Evolutionary conservation across 768 basidiomycete genomes (phyloP).

Genomic region (Hygrophoropsis aurantiaca): DNA sequence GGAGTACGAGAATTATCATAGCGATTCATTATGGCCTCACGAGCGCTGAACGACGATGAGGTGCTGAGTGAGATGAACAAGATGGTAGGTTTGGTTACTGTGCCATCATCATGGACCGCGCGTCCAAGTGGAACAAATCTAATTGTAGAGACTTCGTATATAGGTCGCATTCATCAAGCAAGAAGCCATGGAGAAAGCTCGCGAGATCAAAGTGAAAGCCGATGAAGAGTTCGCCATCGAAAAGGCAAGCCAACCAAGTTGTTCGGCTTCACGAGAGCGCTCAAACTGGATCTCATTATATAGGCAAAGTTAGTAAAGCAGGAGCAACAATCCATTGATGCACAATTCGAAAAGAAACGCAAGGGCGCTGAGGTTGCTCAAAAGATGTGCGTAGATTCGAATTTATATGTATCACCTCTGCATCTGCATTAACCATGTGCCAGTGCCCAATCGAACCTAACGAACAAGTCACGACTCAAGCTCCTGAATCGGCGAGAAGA

Average conservation of each 20-base stretch:
- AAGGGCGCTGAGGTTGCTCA: slow-evolving; percentile 92
- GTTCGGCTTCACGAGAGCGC: neutral
- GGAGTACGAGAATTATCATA: no score
- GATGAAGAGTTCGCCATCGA: slow-evolving; percentile 99
- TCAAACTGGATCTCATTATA: neutral
- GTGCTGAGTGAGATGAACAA: slow-evolving; percentile 97
- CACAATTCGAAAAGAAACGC: slow-evolving; percentile 91
- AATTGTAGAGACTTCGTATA: neutral
- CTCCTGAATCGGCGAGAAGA: slow-evolving; percentile 91
- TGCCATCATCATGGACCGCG: slow-evolving; percentile 1
- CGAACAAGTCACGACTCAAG: slow-evolving; percentile 92
- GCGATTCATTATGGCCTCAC: slow-evolving; percentile 67
- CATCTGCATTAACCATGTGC: slow-evolving; percentile 4
- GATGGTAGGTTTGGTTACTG: slow-evolving; percentile 64
- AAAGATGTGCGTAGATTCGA: slow-evolving; percentile 75
- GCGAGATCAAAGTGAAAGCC: slow-evolving; percentile 96
- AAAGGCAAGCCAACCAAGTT: slow-evolving; percentile 54
- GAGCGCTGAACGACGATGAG: slow-evolving; percentile 91
- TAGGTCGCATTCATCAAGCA: slow-evolving; percentile 99
- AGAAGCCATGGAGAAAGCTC: slow-evolving; percentile 95
- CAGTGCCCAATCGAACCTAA: slow-evolving; percentile 93
- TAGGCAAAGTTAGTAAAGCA: slow-evolving; percentile 97
- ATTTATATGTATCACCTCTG: neutral
- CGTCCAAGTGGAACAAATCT: slow-evolving; percentile 7
- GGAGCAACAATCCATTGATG: slow-evolving; percentile 93